Evolutionary conservation across 495 filamentous ascomycete species (phyloP).

Genomic region (Amphirosellinia nigrospora): DNA sequence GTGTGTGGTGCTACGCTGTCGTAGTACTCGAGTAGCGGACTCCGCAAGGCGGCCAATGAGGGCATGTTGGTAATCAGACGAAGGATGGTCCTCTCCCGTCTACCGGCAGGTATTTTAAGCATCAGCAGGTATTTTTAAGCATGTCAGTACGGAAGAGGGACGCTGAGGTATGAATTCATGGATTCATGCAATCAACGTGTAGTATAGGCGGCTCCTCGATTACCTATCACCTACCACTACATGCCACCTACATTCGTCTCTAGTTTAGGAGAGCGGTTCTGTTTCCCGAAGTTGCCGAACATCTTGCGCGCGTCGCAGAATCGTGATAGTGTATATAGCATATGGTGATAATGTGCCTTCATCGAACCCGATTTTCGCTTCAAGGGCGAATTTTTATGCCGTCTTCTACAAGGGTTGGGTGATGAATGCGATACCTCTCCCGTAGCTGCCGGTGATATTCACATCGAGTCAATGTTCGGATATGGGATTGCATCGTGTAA

Average conservation of each 20-base stretch:
- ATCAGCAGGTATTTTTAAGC: constrained; percentile 15
- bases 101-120: constrained; percentile 7
- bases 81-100: constrained; percentile 8
- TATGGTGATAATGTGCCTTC: background rate
- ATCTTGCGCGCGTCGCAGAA: background rate
- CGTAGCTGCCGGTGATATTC: background rate
- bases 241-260: background rate
- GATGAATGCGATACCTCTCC: background rate
- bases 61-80: background rate
- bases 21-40: constrained; percentile 23
- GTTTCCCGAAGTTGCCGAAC: constrained; percentile 3
- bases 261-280: background rate
- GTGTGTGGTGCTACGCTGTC: constrained; percentile 23
- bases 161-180: too few species aligned
- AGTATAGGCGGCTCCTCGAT: constrained; percentile 3
- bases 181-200: background rate
- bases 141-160: constrained; percentile 12
- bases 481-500: background rate
- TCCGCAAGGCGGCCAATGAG: constrained; percentile 27
- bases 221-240: background rate
- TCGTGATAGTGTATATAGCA: background rate
- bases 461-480: background rate
- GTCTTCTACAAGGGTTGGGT: constrained; percentile 4
- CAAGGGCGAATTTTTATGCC: constrained; percentile 11
- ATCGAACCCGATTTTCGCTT: constrained; percentile 4